Evolutionary conservation across 345 rosid species (phyloP).

Genomic region (Conringia planisiliqua): DNA sequence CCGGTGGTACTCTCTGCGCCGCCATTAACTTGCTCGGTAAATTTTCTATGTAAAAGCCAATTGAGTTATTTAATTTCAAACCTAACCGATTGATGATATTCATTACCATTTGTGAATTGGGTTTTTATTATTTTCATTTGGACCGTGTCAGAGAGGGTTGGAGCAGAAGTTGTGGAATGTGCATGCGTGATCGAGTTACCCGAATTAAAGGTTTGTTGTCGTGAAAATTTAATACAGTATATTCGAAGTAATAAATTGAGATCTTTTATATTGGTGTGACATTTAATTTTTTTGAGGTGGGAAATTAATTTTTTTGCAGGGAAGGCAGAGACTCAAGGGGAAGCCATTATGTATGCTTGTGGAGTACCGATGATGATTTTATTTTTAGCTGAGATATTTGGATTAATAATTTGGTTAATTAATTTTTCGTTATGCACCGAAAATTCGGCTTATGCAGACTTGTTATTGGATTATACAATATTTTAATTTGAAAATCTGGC

Average conservation of each 20-base stretch:
- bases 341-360: constrained; percentile 70
- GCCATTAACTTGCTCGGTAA: constrained; percentile 91
- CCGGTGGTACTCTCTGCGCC: constrained; percentile 94
- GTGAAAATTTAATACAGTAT: constrained; percentile 20
- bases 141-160: constrained; percentile 60
- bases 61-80: not conserved
- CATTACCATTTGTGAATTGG: not conserved
- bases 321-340: constrained; percentile 61
- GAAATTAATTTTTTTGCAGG: constrained; percentile 40
- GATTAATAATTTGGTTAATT: constrained; percentile 15
- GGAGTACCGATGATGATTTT: constrained; percentile 54
- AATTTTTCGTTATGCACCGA: constrained; percentile 16
- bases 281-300: constrained; percentile 21
- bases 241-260: constrained; percentile 25
- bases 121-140: not conserved
- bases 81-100: not conserved
- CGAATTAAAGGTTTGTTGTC: constrained; percentile 58
- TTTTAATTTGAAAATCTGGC: constrained; percentile 2
- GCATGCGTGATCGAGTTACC: constrained; percentile 89
- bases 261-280: constrained; percentile 28
- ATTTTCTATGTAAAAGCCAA: not conserved
- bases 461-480: constrained; percentile 19
- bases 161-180: constrained; percentile 91
- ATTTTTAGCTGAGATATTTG: constrained; percentile 6
- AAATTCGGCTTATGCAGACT: constrained; percentile 28